Evolutionary conservation across 495 filamentous ascomycete genomes (phyloP).

Genomic region (Lasiosphaeriaceae sp.): DNA sequence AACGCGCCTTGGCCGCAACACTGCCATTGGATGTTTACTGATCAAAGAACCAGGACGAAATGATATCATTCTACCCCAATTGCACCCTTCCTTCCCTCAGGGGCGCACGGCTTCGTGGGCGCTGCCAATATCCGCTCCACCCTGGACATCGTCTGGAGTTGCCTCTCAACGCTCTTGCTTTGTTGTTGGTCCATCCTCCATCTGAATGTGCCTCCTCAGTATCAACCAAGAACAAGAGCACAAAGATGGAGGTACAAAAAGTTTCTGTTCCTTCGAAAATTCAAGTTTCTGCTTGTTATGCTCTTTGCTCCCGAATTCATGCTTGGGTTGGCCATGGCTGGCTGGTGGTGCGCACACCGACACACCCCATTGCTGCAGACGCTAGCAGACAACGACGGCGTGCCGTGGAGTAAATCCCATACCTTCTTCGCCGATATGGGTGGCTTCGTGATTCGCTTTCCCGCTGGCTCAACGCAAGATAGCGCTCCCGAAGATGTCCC

Average conservation of each 20-base stretch:
- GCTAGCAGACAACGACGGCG: background rate
- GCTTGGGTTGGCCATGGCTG: background rate
- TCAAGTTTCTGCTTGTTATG: background rate
- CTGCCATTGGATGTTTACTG: too few species aligned
- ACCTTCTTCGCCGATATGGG: conserved; percentile 4
- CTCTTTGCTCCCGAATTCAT: background rate
- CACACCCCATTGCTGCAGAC: background rate
- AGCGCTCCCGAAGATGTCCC: too few species aligned
- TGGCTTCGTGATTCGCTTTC: background rate
- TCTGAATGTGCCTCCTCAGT: background rate
- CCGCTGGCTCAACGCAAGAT: background rate
- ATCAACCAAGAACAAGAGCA: background rate
- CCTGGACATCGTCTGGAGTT: conserved; percentile 2
- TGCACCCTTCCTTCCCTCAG: background rate
- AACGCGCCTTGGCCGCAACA: too few species aligned
- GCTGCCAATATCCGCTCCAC: background rate
- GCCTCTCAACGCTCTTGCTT: background rate
- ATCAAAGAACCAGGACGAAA: too few species aligned
- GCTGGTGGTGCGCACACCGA: background rate
- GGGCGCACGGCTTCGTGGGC: background rate
- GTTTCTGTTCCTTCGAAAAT: background rate
- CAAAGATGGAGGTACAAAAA: background rate
- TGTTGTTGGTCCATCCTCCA: background rate
- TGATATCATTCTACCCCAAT: background rate
- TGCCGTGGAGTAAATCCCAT: background rate